Percentiles rank a stretch among this genome's conserved stretches.
phyloP scores from a whole-genome alignment of 139 green algal genomes.

The Penium margaritaceum region DNA sequence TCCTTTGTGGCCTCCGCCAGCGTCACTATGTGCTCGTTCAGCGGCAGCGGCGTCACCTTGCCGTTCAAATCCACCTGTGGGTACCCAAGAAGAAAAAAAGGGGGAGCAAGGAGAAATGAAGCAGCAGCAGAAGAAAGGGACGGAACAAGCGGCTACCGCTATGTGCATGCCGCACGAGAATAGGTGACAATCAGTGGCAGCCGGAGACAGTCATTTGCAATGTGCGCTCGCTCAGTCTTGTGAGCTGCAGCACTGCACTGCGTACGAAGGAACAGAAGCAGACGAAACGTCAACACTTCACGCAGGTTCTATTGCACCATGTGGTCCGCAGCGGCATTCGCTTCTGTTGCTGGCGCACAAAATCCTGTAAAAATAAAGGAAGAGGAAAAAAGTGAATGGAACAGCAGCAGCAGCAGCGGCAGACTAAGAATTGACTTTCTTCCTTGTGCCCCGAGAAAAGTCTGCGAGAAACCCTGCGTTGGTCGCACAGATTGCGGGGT shows the following conservation, averaged over 20 bases:
- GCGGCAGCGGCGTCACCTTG: constrained; percentile 7
- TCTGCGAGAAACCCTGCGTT: too few species aligned
- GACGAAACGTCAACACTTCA: too few species aligned
- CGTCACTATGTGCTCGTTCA: constrained; percentile 11
- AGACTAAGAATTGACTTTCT: too few species aligned
- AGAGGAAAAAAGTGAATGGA: too few species aligned
- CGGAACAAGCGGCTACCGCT: background rate
- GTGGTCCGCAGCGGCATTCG: too few species aligned
- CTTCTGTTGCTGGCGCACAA: too few species aligned
- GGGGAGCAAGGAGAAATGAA: background rate
- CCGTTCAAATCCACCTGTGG: constrained; percentile 20
- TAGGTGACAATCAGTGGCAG: background rate
- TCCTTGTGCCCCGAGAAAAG: too few species aligned
- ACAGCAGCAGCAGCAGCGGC: too few species aligned
- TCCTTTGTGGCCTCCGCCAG: constrained; percentile 4
- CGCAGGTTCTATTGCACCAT: too few species aligned
- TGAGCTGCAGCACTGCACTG: background rate
- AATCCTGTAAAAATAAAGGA: too few species aligned
- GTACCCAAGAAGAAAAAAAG: background rate
- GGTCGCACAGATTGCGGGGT: too few species aligned
- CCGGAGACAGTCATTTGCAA: background rate
- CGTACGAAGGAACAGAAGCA: too few species aligned
- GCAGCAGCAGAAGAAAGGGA: background rate
- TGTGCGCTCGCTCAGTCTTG: background rate
- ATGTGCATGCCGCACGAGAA: background rate